These are phyloP conservation scores for Esteya vermicola DNA, from an alignment of 2,329 filamentous ascomycete genomes.

Conservation along the genomic window DNA sequence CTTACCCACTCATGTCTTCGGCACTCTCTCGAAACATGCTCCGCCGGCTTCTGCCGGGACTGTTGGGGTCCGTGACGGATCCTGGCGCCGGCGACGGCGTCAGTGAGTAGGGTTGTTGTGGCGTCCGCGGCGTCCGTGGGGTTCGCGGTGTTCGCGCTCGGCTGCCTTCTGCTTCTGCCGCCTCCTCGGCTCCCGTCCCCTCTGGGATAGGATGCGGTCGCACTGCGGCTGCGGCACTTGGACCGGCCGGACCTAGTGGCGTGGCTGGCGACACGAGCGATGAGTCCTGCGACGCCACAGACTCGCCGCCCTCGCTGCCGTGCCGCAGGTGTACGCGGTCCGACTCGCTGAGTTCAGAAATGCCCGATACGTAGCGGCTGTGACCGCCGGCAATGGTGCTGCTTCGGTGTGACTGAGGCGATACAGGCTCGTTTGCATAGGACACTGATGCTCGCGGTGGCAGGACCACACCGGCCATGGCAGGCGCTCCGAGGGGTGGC, in stretches of 20 bases:
- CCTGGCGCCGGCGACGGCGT: not conserved
- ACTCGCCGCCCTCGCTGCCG: conserved; percentile 26
- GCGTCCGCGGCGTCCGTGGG: not conserved
- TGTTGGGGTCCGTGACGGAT: not conserved
- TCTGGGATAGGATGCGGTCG: conserved; percentile 2
- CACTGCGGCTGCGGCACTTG: not conserved
- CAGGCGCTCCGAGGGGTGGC: conserved; percentile 6
- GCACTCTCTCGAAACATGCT: conserved; percentile 9
- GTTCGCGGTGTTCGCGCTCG: not conserved
- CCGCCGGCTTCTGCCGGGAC: conserved; percentile 23
- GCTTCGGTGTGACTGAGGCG: not conserved
- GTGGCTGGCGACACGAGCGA: conserved; percentile 7
- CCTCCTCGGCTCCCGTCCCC: not conserved
- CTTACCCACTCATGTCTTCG: conserved; percentile 3
- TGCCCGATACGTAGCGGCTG: conserved; percentile 17
- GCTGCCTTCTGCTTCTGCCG: not conserved
- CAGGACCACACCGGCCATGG: not conserved
- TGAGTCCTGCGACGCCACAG: conserved; percentile 6
- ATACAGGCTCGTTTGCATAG: no score
- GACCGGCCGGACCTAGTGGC: no score
- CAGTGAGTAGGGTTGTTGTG: not conserved
- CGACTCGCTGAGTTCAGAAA: conserved; percentile 26
- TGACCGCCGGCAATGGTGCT: not conserved
- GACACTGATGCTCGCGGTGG: not conserved
- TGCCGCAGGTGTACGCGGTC: conserved; percentile 25